phyloP scores from a whole-genome alignment of 31 red algal species.

The Odonthalia washingtoniensis region DNA sequence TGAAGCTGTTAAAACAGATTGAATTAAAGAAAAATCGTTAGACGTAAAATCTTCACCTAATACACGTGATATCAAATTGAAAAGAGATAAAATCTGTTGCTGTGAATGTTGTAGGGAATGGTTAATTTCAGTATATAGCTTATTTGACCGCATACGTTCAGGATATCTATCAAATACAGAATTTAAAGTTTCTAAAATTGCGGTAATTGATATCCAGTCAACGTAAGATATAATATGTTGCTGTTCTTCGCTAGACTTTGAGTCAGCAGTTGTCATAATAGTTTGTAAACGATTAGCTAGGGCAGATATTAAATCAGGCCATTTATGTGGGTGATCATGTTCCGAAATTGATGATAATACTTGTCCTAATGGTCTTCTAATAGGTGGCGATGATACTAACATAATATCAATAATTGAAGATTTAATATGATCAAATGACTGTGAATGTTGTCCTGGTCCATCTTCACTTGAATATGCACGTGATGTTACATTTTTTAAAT shows the following conservation, averaged over 20 bases:
- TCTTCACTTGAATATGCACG: too few relatives aligned
- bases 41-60: slow-evolving; percentile 45
- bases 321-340: slow-evolving; percentile 88
- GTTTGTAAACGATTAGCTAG: too few relatives aligned
- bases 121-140: slow-evolving; percentile 92
- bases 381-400: slow-evolving; percentile 39
- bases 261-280: too few relatives aligned
- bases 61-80: slow-evolving; percentile 48
- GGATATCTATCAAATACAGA: slow-evolving; percentile 96
- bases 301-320: too few relatives aligned
- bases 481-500: too few relatives aligned
- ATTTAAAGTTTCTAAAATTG: too few relatives aligned
- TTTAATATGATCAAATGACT: slow-evolving; percentile 40
- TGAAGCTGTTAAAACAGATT: slow-evolving; percentile 55
- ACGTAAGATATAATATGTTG: slow-evolving; percentile 40
- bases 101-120: slow-evolving; percentile 79
- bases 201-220: slow-evolving; percentile 73
- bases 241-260: slow-evolving; percentile 4
- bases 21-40: slow-evolving; percentile 41
- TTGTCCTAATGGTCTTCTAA: slow-evolving; percentile 82
- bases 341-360: slow-evolving; percentile 79
- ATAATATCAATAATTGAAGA: slow-evolving; percentile 60
- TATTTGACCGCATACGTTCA: slow-evolving; percentile 79
- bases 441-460: neutral
- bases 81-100: slow-evolving; percentile 63